Base-by-base conservation (phyloP, 1,284 basidiomycete species). In the Rhodotorula mucilaginosa region DNA sequence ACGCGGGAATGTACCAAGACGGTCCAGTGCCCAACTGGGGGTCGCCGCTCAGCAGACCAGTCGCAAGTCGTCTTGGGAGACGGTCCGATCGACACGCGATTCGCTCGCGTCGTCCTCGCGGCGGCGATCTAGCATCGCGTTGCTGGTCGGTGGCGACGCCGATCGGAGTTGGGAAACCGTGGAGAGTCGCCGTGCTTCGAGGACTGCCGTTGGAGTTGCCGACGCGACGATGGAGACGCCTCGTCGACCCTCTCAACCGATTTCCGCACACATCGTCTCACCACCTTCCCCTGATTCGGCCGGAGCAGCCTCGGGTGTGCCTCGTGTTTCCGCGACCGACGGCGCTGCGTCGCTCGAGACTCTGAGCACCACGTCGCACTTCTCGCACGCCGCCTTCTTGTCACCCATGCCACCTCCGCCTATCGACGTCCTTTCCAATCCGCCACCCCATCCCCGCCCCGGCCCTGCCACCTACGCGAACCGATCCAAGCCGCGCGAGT, bases 351-450 rank as follows among this genome's bases (percentile, higher is more conserved):
- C 65, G 5, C 26, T 59, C 44, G 65, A 34, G 34, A 19, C 39
- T 2, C 23, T 57, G 15, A 26, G 48, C 57, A 26, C 19, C 21
- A 44, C 48, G 19, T 34, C 56, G 19, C 48, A 19, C 5, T 48
- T 61, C 56, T 63, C 67, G 8, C 47, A 46, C 48, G 15, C 34
- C 26, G 44, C 63, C 23, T 68, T 58, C 67, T 61, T 61, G 16
- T 61, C 59, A 21, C 63, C 63, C 2, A 10, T 57, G 2, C 59
- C 65, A 18, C 51, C 44, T 13, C 59, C 51, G 0, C 29, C 52
- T 3, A 18, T 23, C 39, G n/a, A 48, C 26, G 16, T 51, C 57
- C 15, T 8, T 29, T 4, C 31, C 31, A 34, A 61, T 31, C 61
- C 18, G 29, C 10, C 19, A 6, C 46, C 8, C 39, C 39, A 10